Evolutionary conservation across 2,329 filamentous ascomycete species (phyloP), one percentile per base, ranked within the genome.

Genomic region (Botrytis byssoidea): DNA sequence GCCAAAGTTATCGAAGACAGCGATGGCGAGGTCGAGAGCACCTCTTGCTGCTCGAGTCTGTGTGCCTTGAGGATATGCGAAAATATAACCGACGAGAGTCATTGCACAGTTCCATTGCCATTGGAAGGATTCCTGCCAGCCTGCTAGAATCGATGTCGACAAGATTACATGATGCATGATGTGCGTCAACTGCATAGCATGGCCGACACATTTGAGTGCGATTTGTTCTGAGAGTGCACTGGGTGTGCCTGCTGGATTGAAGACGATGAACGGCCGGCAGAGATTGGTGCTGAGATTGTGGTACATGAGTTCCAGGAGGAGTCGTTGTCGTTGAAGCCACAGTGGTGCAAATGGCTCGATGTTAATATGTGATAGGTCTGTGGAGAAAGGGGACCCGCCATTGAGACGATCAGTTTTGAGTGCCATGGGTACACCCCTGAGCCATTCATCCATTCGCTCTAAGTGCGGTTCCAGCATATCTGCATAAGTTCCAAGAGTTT

Each of bases 51-150:
- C 67, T 1, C 77, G 76, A 0, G 80, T 81, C 0, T 77, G 76
- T 8, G 79, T 74, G 18, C 80, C 75, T 1, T 78, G 61, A 1
- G 84, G 83, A 68, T 83, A 81, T 0, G 82, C 82, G 0, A 85
- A 74, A 3, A 83, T 76, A 74, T 83, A 86, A 9, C 83, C 84
- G 14, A 85, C 73, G 2, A 85, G 78, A 4, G 82, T 81, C 29
- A 85, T 75, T 1, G 82, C 78, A 0, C 83, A 82, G 73, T 84
- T 83, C 83, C 83, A 85, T 74, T 85, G 83, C 79, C 82, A 85
- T 37, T 83, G 82, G 69, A 84, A 85, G 0, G 80, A 79, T 68
- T 83, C 81, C 73, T 83, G 79, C 80, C 80, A 83, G 12, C 83
- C 83, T n/a, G 74, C 73, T 0, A 84, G 75, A 32, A 83, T 78